Evolutionary conservation across 495 filamentous ascomycete genomes (phyloP), one percentile per base, ranked within the genome.

Genomic region (Aspergillus avenaceus): DNA sequence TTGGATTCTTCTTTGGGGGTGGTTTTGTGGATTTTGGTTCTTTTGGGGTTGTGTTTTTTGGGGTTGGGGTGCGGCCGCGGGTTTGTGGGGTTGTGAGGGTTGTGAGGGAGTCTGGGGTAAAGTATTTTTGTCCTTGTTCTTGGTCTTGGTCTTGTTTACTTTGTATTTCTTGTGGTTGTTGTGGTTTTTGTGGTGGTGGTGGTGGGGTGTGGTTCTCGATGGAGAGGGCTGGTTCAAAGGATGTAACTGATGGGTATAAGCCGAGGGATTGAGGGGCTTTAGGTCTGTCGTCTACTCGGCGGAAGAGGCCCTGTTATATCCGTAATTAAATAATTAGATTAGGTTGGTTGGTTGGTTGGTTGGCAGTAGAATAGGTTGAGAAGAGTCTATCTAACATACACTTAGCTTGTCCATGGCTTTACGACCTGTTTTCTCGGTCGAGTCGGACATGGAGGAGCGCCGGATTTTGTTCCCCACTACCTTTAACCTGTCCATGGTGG

Each of bases 401-500:
- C 28, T 48, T 19, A 64, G 16, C 31, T 47, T 55, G 19, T 36
- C 31, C 14, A 61, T 52, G 18, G 61, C 60, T 21, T 58, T 58
- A 8, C 50, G 44, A 21, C 41, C 50, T 31, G 52, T 50, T 22
- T 55, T 57, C 6, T 53, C 55, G 18, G 61, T 42, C 8, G 66
- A 45, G 22, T 60, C 53, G 32, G 60, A 47, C 28, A 63, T 55
- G 2, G 68, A 72, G 13, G 60, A 45, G 11, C 68, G 64, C 14
- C 62, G 66, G 21, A 65, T 60, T 21, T 31, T 31, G 26, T 48
- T 61, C 23, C 61, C 55, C 16, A 69, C 64, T 23, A 31, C 54
- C 47, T 66, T 69, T 49, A 71, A 42, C 45, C 66, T 71, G 19
- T 58, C 58, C 44, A 64, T 63, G 22, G 59, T 54, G 14, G 64